A percentile compares a stretch with the other conserved stretches of the same genome.
Conservation (phyloP, 768 basidiomycete genomes). For the Suillus subluteus region DNA sequence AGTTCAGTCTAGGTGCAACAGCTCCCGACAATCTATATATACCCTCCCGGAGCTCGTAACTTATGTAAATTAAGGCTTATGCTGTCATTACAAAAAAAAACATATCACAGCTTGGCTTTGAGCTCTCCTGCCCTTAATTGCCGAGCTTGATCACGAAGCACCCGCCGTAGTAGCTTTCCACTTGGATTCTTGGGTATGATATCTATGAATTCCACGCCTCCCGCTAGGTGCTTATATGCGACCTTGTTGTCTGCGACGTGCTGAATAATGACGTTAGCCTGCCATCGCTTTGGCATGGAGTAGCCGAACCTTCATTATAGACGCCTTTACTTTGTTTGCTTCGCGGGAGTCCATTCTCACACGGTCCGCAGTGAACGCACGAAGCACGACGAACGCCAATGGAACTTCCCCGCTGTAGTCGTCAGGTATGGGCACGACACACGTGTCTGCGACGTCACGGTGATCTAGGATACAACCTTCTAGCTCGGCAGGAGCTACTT, state of each 20-base stretch:
- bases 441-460: conserved; percentile 59
- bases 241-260: conserved; percentile 58
- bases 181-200: conserved; percentile 66
- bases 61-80: not conserved
- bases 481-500: conserved; percentile 76
- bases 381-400: conserved; percentile 66
- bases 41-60: not conserved
- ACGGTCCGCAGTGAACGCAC: conserved; percentile 40
- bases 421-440: conserved; percentile 69
- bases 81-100: not conserved
- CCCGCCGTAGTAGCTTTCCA: conserved; percentile 57
- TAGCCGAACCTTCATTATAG: conserved; percentile 50
- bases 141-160: conserved; percentile 54
- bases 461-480: conserved; percentile 67
- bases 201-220: conserved; percentile 60
- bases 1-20: not conserved
- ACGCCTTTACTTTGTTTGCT: conserved; percentile 42
- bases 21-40: not conserved
- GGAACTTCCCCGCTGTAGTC: conserved; percentile 77
- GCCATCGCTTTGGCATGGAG: not conserved
- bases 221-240: conserved; percentile 60
- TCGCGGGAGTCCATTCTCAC: conserved; percentile 33
- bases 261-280: conserved; percentile 32
- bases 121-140: conserved; percentile 11
- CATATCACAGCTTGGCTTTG: conserved; percentile 1